These are phyloP conservation scores for Gautieria morchelliformis DNA, from an alignment of 768 basidiomycete genomes.

Conservation along the genomic window DNA sequence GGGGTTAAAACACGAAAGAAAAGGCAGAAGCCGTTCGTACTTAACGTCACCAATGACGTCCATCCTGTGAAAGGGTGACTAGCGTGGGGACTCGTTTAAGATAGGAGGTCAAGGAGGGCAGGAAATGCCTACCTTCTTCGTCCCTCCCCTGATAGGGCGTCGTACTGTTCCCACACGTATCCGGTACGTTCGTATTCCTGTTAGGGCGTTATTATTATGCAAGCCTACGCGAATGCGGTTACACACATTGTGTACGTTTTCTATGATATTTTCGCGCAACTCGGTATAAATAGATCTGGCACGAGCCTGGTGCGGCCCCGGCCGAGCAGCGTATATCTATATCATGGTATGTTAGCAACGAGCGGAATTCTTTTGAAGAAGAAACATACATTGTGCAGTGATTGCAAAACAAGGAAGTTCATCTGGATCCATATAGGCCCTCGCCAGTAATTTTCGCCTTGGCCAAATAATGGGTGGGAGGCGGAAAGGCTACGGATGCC, in stretches of 20 bases:
- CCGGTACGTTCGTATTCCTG: conserved; percentile 90
- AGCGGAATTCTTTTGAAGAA: neutral
- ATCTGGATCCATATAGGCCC: conserved; percentile 97
- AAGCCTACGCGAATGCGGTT: neutral
- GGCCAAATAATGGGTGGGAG: conserved; percentile 83
- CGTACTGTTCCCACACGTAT: conserved; percentile 97
- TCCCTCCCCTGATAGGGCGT: conserved; percentile 75
- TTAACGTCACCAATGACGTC: conserved; percentile 83
- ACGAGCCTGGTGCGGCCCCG: conserved; percentile 72
- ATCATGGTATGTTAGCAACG: neutral
- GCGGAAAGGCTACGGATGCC: conserved; percentile 83
- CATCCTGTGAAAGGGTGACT: conserved; percentile 97
- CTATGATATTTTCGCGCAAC: conserved; percentile 71
- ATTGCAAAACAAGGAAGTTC: conserved; percentile 82
- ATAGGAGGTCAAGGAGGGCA: neutral
- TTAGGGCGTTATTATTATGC: neutral
- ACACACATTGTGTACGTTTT: conserved; percentile 64
- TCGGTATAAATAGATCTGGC: conserved; percentile 75
- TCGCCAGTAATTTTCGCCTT: conserved; percentile 95
- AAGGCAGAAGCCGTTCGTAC: conserved; percentile 39
- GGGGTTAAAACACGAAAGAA: neutral
- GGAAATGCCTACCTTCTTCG: conserved; percentile 55
- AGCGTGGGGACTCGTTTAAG: neutral
- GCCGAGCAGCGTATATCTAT: conserved; percentile 66
- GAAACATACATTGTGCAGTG: conserved; percentile 58